Evolutionary conservation across 495 filamentous ascomycete species (phyloP), one percentile per base, ranked within the genome.

Genomic region (Hypoxylon cercidicola): DNA sequence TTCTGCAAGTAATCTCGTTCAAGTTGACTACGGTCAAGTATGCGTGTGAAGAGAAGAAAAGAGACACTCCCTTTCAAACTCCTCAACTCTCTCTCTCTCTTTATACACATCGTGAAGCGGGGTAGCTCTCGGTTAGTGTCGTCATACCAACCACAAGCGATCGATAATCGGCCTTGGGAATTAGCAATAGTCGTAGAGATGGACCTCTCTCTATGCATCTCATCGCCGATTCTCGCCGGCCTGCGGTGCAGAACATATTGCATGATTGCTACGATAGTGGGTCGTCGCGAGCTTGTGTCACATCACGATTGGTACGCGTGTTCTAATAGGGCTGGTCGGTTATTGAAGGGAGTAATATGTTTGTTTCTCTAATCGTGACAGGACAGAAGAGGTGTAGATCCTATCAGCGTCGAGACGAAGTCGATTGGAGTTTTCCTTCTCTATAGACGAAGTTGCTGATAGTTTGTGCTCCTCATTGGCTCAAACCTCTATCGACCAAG

Each of bases 91-190:
- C 34, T 50, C 56, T 11, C 48, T 21, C 30, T 34, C 34, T 48
- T 68, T 68, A 62, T 68, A 68, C 53, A 30, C 48, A 68, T 68
- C 60, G 55, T 59, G 59, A 62, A 63, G 65, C 65, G 65, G 65
- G 65, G 65, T 68, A 68, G 59, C 16, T 25, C 15, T 61, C 58
- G 52, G 55, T 20, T 67, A 58, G 57, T 67, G 64, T 68, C 65
- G 65, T 68, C 65, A 68, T 68, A 47, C 60, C 52, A 60, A 60
- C 54, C 59, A 25, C 55, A 62, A 45, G 20, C 34, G 56, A 51
- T 35, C 13, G 41, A 49, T 40, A 45, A 18, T 41, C 18, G 48
- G 64, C n/a, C 16, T 50, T 48, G 34, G 19, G 25, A 8, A 4
- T 43, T 47, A 37, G 55, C 39, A 44, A 51, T 55, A 34, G 51